Conservation (phyloP, 2,329 filamentous ascomycete genomes). For the Exophiala spinifera region DNA sequence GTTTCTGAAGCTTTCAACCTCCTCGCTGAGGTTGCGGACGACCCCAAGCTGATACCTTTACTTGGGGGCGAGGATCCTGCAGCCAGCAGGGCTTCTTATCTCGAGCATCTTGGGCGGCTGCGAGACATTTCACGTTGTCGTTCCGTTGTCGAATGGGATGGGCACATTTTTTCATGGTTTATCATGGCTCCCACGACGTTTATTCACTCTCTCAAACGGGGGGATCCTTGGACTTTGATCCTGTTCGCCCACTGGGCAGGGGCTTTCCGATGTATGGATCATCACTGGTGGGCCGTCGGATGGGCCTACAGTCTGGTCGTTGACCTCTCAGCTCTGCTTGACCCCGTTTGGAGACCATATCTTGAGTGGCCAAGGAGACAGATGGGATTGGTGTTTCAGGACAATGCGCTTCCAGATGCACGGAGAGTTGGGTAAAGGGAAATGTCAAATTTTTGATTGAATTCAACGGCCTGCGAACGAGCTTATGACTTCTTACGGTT, state of each 20-base stretch:
- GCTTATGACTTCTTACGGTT: not conserved
- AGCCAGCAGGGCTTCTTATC: slow-evolving; percentile 12
- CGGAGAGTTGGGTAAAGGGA: slow-evolving; percentile 6
- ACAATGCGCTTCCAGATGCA: slow-evolving; percentile 10
- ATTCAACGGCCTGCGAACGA: no score
- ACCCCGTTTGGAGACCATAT: slow-evolving; percentile 23
- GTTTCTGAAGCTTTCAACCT: slow-evolving; percentile 22
- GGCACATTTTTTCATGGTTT: slow-evolving; percentile 29
- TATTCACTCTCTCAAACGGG: slow-evolving; percentile 24
- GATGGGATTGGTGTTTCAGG: slow-evolving; percentile 25
- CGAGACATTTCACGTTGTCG: slow-evolving; percentile 25
- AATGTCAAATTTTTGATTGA: not conserved
- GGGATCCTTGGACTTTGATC: slow-evolving; percentile 25
- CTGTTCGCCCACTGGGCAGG: slow-evolving; percentile 29
- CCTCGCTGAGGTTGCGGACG: slow-evolving; percentile 15
- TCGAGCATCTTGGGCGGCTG: slow-evolving; percentile 21
- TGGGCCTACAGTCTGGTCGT: slow-evolving; percentile 28
- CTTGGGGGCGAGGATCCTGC: slow-evolving; percentile 7
- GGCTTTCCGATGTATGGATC: slow-evolving; percentile 28
- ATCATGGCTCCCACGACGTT: slow-evolving; percentile 24
- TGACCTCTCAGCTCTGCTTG: slow-evolving; percentile 26
- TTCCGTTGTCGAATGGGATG: slow-evolving; percentile 29
- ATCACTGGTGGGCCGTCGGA: slow-evolving; percentile 30
- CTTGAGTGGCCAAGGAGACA: slow-evolving; percentile 26
- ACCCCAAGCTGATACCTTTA: slow-evolving; percentile 11